Evolutionary conservation across 2,329 filamentous ascomycete genomes (phyloP).

Genomic region (Nigrograna mackinnonii): DNA sequence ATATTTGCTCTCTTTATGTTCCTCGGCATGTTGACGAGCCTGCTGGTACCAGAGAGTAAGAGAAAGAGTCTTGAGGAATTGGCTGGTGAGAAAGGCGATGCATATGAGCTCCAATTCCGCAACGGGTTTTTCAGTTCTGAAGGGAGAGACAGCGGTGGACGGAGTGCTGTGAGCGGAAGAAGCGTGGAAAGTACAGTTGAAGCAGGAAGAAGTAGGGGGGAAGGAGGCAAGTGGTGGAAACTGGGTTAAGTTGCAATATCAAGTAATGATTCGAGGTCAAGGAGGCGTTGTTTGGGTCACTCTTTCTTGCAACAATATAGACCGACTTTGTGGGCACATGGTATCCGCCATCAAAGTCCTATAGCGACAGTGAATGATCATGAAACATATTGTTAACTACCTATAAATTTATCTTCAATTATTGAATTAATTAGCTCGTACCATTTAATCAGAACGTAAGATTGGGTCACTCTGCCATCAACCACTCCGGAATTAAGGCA

Average conservation of each 20-base stretch:
- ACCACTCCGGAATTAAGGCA: too few species aligned
- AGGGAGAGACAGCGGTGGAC: conserved; percentile 7
- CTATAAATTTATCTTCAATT: too few species aligned
- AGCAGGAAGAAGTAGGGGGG: conserved; percentile 4
- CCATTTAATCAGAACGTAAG: too few species aligned
- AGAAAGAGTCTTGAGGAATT: conserved; percentile 71
- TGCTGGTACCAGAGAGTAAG: conserved; percentile 75
- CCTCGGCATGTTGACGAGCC: conserved; percentile 64
- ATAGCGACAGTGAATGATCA: too few species aligned
- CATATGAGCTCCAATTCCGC: conserved; percentile 23
- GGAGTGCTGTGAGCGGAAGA: conserved; percentile 5
- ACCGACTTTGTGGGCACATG: too few species aligned
- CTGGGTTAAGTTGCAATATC: conserved; percentile 2
- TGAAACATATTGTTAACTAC: too few species aligned
- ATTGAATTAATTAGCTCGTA: too few species aligned
- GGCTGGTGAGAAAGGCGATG: conserved; percentile 55
- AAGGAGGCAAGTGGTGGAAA: conserved; percentile 23
- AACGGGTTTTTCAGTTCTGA: conserved; percentile 13
- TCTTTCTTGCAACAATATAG: too few species aligned
- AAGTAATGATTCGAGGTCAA: conserved; percentile 10
- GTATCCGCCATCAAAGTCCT: too few species aligned
- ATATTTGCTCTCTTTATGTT: conserved; percentile 80
- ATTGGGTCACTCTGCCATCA: too few species aligned
- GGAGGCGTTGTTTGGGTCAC: too few species aligned
- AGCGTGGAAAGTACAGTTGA: too few species aligned